phyloP scores from a whole-genome alignment of 2,329 filamentous ascomycete species.

The Lithohypha guttulata region DNA sequence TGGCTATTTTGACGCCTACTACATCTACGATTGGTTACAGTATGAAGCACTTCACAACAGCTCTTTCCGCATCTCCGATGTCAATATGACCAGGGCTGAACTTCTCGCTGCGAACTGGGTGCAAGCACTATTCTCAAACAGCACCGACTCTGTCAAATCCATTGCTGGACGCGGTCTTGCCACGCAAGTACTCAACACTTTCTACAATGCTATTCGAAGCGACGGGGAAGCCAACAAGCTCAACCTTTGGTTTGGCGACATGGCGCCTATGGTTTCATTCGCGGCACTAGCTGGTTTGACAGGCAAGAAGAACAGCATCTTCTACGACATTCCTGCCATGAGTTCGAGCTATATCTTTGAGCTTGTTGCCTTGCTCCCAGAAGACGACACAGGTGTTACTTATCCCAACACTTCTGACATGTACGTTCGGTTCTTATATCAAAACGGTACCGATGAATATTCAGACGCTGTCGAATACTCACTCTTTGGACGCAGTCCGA shows the following conservation, averaged over 20 bases:
- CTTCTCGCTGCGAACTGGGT: slow-evolving; percentile 39
- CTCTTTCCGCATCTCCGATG: slow-evolving; percentile 4
- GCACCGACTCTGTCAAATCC: slow-evolving; percentile 25
- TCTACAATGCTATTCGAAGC: slow-evolving; percentile 30
- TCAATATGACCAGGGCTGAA: slow-evolving; percentile 14
- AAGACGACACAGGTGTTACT: slow-evolving; percentile 19
- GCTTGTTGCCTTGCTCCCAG: slow-evolving; percentile 35
- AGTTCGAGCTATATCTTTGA: slow-evolving; percentile 44
- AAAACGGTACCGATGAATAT: slow-evolving; percentile 41
- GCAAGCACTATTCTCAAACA: slow-evolving; percentile 12
- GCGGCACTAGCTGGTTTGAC: slow-evolving; percentile 36
- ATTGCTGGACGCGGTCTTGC: slow-evolving; percentile 36
- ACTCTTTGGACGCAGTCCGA: slow-evolving; percentile 40
- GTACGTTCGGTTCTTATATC: slow-evolving; percentile 46
- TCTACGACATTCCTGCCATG: slow-evolving; percentile 39
- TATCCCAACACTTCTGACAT: slow-evolving; percentile 37
- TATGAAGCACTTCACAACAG: slow-evolving; percentile 44
- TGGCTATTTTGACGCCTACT: slow-evolving; percentile 42
- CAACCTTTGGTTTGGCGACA: slow-evolving; percentile 40
- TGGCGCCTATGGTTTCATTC: slow-evolving; percentile 41
- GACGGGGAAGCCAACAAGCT: slow-evolving; percentile 33
- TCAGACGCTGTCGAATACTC: slow-evolving; percentile 34
- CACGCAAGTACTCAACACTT: slow-evolving; percentile 28
- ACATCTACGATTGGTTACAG: slow-evolving; percentile 46
- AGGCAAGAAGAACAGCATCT: slow-evolving; percentile 29